Evolutionary conservation across 2,329 filamentous ascomycete genomes (phyloP).

Genomic region (Tympanopsis confertula): DNA sequence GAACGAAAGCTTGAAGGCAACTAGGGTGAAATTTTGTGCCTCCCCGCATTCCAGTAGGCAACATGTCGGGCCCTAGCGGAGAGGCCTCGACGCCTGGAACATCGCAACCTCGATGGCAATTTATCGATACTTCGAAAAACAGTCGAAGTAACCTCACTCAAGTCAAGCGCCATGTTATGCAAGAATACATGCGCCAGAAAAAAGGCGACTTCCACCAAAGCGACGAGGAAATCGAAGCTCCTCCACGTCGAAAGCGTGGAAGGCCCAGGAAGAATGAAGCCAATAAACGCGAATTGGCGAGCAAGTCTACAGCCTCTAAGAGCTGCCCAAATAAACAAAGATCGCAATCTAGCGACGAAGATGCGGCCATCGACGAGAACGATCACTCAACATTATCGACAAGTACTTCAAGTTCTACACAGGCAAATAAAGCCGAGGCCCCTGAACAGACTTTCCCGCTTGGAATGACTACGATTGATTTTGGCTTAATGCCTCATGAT

Average conservation of each 20-base stretch:
- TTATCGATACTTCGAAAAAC: constrained; percentile 23
- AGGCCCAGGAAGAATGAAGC: background rate
- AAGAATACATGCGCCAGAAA: constrained; percentile 25
- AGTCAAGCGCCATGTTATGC: constrained; percentile 29
- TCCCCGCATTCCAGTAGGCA: no score
- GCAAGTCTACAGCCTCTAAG: background rate
- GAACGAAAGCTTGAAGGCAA: no score
- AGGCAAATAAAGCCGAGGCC: no score
- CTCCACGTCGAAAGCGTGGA: background rate
- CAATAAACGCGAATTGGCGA: no score
- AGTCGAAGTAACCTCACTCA: constrained; percentile 20
- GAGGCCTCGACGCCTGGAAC: constrained; percentile 2
- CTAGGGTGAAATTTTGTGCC: no score
- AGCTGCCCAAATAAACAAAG: no score
- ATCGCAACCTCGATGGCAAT: constrained; percentile 18
- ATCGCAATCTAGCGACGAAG: background rate
- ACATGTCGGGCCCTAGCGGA: no score
- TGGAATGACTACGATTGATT: background rate
- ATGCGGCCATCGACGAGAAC: background rate
- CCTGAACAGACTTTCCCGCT: background rate
- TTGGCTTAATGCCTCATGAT: background rate
- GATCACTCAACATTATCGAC: background rate
- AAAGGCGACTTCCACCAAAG: constrained; percentile 3
- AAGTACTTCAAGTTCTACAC: no score
- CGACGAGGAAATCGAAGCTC: background rate